Evolutionary conservation across 2,329 filamentous ascomycete genomes (phyloP).

Genomic region (Diaporthe caulivora): DNA sequence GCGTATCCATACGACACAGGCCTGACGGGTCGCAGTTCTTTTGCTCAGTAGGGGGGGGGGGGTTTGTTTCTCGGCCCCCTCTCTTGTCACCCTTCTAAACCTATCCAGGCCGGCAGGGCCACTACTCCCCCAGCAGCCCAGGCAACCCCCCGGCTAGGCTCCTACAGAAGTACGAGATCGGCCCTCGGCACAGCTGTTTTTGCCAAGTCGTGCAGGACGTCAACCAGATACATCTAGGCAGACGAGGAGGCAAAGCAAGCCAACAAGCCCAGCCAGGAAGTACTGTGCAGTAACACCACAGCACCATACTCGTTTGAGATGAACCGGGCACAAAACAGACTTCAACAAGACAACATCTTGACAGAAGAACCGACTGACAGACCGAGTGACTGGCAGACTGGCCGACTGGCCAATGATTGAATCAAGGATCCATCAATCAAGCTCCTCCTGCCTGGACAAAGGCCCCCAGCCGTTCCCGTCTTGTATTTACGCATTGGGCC

Average conservation of each 20-base stretch:
- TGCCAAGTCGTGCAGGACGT: constrained; percentile 14
- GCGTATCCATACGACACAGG: background rate
- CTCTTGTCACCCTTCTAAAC: background rate
- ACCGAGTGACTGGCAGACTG: background rate
- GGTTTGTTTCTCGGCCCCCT: no score
- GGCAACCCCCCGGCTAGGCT: constrained; percentile 26
- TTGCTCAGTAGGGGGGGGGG: background rate
- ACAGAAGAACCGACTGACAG: background rate
- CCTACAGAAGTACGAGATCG: constrained; percentile 18
- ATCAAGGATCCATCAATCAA: background rate
- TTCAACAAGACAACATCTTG: background rate
- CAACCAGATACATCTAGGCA: constrained; percentile 26
- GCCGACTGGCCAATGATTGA: background rate
- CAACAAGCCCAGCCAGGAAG: no score
- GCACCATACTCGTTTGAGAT: background rate
- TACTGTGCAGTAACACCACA: background rate
- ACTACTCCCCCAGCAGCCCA: constrained; percentile 1
- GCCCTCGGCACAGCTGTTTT: constrained; percentile 33
- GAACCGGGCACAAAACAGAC: constrained; percentile 4
- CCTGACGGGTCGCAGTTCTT: constrained; percentile 4
- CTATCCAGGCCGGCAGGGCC: background rate
- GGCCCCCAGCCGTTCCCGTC: background rate
- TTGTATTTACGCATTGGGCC: constrained; percentile 10
- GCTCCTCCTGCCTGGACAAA: constrained; percentile 4
- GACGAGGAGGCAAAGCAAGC: background rate